Base-by-base conservation (phyloP, 257 asterid genomes). In the Osmanthus fragrans region DNA sequence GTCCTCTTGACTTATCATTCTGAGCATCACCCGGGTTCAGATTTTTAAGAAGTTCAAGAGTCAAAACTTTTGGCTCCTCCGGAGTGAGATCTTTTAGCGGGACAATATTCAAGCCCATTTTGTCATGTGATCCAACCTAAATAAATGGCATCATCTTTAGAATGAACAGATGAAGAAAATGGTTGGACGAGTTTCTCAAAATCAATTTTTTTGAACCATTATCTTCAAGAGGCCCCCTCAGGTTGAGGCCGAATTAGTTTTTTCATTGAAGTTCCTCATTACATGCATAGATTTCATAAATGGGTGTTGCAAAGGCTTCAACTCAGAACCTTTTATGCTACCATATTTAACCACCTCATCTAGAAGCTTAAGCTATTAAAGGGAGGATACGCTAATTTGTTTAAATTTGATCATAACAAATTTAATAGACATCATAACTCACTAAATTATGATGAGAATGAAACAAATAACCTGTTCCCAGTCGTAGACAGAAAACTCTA, bases 51-150 rank as follows among this genome's bases (percentile, higher is more conserved):
- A 96, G 97, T 79, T 93, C 97, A 4, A 96, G 95, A 37, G 95
- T 93, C 73, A 92, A 19, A 13, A 76, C 81, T 79, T 86, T 89
- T 13, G 92, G 90, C 77, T 92, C 98, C 66, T 93, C 94, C 0
- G 98, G 97, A 0, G 86, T 84, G 71, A 93, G 87, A 58, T 92
- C 97, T 81, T 83, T 86, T 70, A 96, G 72, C 2, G 74, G 86
- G 63, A 93, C 76, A 47, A 77, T 75, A 72, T 96, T 96, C 77
- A 89, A 23, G 18, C 99, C 98, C 99, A 96, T 96, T 83, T 90
- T 90, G 29, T 96, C 99, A 70, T 93, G 98, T n/a, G 88, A 45
- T 8, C 98, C 98, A 13, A 96, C 97, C 98, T 96, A 63, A 37
- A 49, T 34, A 67, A 73, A 80, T 16, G 9, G 67, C 1, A 23